phyloP scores from a whole-genome alignment of 2,329 filamentous ascomycete genomes.

The Xylariaceae sp. region DNA sequence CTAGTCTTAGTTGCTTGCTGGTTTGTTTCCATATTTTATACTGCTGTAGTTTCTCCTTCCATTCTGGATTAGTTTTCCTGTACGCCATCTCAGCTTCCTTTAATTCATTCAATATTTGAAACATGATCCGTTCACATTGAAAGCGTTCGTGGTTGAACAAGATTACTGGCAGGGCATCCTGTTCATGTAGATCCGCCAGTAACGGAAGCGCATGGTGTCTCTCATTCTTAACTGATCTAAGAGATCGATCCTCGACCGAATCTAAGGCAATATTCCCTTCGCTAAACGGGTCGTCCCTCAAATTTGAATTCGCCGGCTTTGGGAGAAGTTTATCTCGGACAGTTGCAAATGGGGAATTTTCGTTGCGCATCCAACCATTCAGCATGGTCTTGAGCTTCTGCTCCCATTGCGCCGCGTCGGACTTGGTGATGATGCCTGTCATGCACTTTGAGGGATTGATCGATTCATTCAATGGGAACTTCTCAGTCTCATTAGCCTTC shows the following conservation, averaged over 20 bases:
- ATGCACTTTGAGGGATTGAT: conserved; percentile 56
- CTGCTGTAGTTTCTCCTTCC: conserved; percentile 61
- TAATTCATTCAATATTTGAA: conserved; percentile 56
- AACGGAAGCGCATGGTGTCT: not conserved
- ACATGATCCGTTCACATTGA: conserved; percentile 65
- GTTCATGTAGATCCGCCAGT: conserved; percentile 55
- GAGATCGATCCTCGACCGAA: no score
- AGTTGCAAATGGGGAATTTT: no score
- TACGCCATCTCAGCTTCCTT: conserved; percentile 56
- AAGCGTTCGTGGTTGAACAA: conserved; percentile 76
- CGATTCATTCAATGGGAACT: no score
- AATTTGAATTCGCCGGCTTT: no score
- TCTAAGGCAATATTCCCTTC: no score
- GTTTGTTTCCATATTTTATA: conserved; percentile 65
- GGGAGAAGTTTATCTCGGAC: no score
- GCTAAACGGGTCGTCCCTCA: no score
- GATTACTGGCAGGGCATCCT: conserved; percentile 71
- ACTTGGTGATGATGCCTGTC: conserved; percentile 52
- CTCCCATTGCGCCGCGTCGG: no score
- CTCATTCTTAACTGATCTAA: no score
- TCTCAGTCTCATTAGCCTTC: conserved; percentile 55
- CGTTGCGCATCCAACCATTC: no score
- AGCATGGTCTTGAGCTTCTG: no score
- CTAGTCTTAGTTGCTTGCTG: no score
- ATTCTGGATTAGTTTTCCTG: conserved; percentile 59